Evolutionary conservation across 2,329 filamentous ascomycete genomes (phyloP), one percentile per base, ranked within the genome.

Genomic region (Aspergillus hortae): DNA sequence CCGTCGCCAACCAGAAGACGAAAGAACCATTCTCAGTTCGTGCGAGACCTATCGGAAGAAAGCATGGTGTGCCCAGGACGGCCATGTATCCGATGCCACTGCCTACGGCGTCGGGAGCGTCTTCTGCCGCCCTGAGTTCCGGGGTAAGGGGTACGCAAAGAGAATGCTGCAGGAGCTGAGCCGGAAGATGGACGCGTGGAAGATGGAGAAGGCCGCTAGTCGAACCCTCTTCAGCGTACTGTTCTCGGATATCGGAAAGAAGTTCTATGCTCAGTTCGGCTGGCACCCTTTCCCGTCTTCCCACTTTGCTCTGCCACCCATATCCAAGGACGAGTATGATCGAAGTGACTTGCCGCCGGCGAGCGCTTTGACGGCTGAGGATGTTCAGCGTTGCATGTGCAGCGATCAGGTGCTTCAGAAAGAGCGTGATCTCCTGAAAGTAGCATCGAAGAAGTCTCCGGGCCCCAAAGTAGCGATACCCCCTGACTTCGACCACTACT

Each of bases 171-270:
- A 70, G 40, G 84, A 92, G 60, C 67, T 94, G 33, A 84, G 80
- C 12, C 71, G 74, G 46, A 74, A 71, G 48, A 63, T 85, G 40
- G 74, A 77, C 56, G 78, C 72, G 2, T 80, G 80, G 72, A 79
- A 83, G 59, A 71, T 74, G 52, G 75, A 76, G 27, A 68, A 72
- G 47, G 55, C 59, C 43, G 64, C 66, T 17, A 65, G 67, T 59
- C 68, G 65, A 66, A 78, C 67, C 56, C 70, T 83, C 12, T 94
- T 92, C 69, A 92, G 89, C 0, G 81, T 95, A 6, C 77, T 96
- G 7, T 96, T 86, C 71, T 95, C 90, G 7, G 90, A 95, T 63
- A 91, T 95, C 57, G 90, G 92, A 17, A 88, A 90, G 76, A 75
- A 76, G 36, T 96, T 91, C 71, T 96, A 96, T 72, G 82, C 87